These are phyloP conservation scores for Aspergillus flavus DNA, from an alignment of 2,329 filamentous ascomycete genomes.

Conservation along the genomic window DNA sequence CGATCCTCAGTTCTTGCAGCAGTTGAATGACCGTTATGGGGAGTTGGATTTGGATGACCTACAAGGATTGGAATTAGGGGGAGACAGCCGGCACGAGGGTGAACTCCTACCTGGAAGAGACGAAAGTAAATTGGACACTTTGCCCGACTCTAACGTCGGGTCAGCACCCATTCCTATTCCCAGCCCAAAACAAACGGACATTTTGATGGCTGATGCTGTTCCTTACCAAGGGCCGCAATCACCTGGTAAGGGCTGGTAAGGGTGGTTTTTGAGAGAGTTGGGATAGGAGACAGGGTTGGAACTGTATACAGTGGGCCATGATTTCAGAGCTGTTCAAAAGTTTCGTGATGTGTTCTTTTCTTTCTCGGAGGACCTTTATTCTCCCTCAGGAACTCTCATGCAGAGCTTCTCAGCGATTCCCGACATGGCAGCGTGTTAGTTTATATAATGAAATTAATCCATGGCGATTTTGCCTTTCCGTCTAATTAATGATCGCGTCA, in stretches of 20 bases:
- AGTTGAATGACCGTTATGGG: slow-evolving; percentile 38
- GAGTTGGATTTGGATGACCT: slow-evolving; percentile 35
- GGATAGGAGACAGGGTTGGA: neutral
- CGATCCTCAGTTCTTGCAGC: slow-evolving; percentile 41
- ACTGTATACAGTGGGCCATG: neutral
- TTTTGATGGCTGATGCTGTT: slow-evolving; percentile 15
- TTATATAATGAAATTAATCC: neutral
- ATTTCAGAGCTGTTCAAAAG: neutral
- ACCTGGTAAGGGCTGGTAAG: neutral
- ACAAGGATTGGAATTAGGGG: slow-evolving; percentile 29
- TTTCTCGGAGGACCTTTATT: neutral
- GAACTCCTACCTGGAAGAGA: slow-evolving; percentile 6
- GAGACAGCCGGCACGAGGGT: slow-evolving; percentile 13
- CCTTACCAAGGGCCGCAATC: slow-evolving; percentile 7
- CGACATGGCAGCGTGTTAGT: neutral
- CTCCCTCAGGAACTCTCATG: neutral
- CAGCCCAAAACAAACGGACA: slow-evolving; percentile 19
- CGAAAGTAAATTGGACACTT: slow-evolving; percentile 7
- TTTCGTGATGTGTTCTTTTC: neutral
- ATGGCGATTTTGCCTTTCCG: neutral
- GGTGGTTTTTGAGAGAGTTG: neutral
- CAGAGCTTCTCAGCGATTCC: neutral
- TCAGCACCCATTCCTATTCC: slow-evolving; percentile 26
- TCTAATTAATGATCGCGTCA: neutral
- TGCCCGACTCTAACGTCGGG: slow-evolving; percentile 7